Evolutionary conservation across 768 basidiomycete species (phyloP).

Genomic region (Leccinum subgranulosum): DNA sequence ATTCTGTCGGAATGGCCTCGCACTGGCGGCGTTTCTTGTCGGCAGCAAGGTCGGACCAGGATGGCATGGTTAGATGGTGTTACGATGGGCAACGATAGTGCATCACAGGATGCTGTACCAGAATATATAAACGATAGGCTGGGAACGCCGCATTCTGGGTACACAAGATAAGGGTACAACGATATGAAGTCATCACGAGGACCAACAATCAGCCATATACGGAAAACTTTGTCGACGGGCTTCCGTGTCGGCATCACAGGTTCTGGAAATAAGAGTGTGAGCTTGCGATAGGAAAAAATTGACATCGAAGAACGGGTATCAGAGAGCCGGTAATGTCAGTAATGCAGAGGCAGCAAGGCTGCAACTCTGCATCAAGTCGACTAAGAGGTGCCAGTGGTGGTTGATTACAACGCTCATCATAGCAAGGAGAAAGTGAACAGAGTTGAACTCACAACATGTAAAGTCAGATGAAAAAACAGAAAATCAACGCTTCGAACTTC

Average conservation of each 20-base stretch:
- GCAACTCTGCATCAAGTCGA: conserved; percentile 57
- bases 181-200: conserved; percentile 3
- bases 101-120: not conserved
- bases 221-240: not conserved
- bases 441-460: conserved; percentile 15
- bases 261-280: conserved; percentile 19
- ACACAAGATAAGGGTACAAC: conserved; percentile 8
- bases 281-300: conserved; percentile 2
- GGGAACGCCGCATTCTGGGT: not conserved
- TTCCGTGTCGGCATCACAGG: not conserved
- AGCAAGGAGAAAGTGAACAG: not conserved
- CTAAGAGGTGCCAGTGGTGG: conserved; percentile 89
- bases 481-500: not conserved
- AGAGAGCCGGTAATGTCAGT: conserved; percentile 77
- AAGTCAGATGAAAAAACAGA: not conserved
- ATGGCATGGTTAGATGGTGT: conserved; percentile 7
- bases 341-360: conserved; percentile 43
- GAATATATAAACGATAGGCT: conserved; percentile 6
- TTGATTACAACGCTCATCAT: conserved; percentile 79
- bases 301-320: conserved; percentile 26
- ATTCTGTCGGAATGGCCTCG: conserved; percentile 59
- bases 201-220: not conserved
- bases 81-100: not conserved
- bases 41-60: conserved; percentile 52
- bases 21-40: conserved; percentile 55